Conservation (phyloP, 306 rosid genomes). For the Pueraria montana region DNA sequence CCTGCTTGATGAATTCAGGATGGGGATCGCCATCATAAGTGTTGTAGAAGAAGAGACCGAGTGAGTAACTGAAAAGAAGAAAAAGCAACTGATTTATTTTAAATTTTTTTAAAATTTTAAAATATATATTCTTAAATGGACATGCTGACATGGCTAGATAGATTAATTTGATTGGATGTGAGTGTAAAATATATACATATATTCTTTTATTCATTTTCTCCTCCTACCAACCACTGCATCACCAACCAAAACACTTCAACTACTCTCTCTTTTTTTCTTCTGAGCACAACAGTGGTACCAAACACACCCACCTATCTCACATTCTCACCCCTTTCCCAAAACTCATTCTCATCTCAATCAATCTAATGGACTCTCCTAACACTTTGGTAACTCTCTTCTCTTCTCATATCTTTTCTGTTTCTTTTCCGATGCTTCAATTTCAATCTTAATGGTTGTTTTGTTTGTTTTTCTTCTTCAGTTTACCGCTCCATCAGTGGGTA, state of each 20-base stretch:
- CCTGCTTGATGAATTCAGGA: too few relatives aligned
- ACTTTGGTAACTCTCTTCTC: neutral
- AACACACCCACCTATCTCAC: neutral
- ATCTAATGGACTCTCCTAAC: constrained; percentile 14
- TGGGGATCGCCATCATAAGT: too few relatives aligned
- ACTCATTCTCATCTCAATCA: neutral
- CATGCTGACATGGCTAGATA: too few relatives aligned
- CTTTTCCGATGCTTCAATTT: neutral
- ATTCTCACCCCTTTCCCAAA: neutral
- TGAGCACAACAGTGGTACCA: too few relatives aligned
- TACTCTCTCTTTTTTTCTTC: neutral
- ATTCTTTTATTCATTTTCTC: too few relatives aligned
- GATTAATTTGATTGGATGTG: too few relatives aligned
- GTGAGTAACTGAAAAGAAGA: too few relatives aligned
- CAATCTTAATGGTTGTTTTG: neutral
- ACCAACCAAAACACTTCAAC: neutral
- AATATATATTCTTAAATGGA: too few relatives aligned
- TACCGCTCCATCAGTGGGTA: neutral
- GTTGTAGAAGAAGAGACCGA: too few relatives aligned
- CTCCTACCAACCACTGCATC: neutral
- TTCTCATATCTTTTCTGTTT: neutral
- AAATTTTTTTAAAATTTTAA: too few relatives aligned
- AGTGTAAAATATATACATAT: too few relatives aligned
- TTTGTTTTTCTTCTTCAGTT: neutral
- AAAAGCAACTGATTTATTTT: too few relatives aligned